phyloP scores from a whole-genome alignment of 345 rosid species.

The Gossypium stocksii region DNA sequence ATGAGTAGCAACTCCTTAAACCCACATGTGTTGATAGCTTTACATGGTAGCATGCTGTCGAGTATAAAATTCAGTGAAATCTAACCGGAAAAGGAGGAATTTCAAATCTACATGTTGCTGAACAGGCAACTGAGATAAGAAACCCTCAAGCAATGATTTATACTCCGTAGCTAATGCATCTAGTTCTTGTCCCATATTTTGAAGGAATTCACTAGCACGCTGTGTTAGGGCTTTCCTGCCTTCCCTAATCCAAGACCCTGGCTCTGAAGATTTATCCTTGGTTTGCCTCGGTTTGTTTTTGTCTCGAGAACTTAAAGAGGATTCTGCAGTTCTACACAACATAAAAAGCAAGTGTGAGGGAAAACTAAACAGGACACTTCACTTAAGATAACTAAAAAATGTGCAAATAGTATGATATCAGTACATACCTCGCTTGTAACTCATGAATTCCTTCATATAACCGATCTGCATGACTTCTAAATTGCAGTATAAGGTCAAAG shows the following conservation, averaged over 20 bases:
- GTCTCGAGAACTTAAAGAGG: constrained; percentile 49
- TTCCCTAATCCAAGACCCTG: constrained; percentile 64
- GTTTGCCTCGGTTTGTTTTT: constrained; percentile 35
- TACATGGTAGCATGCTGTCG: constrained; percentile 46
- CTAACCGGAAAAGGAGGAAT: constrained; percentile 90
- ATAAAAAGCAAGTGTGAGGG: not conserved
- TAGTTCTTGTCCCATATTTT: constrained; percentile 69
- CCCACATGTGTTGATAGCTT: constrained; percentile 17
- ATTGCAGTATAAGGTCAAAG: constrained; percentile 82
- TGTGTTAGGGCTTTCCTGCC: constrained; percentile 84
- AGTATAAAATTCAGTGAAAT: constrained; percentile 91
- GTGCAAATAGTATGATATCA: not conserved
- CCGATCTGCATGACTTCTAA: constrained; percentile 87
- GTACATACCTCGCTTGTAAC: constrained; percentile 75
- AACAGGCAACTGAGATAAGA: constrained; percentile 79
- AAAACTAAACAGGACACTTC: not conserved
- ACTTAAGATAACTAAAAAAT: not conserved
- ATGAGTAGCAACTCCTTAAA: constrained; percentile 14
- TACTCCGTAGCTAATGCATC: constrained; percentile 69
- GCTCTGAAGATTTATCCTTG: constrained; percentile 38
- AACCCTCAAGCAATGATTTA: constrained; percentile 64
- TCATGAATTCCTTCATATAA: constrained; percentile 84
- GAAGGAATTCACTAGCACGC: constrained; percentile 90
- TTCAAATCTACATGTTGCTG: constrained; percentile 90
- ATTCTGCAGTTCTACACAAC: constrained; percentile 47